Evolutionary conservation across 805 yeast species (phyloP), one percentile per base, ranked within the genome.

Genomic region (Lachancea sp.): DNA sequence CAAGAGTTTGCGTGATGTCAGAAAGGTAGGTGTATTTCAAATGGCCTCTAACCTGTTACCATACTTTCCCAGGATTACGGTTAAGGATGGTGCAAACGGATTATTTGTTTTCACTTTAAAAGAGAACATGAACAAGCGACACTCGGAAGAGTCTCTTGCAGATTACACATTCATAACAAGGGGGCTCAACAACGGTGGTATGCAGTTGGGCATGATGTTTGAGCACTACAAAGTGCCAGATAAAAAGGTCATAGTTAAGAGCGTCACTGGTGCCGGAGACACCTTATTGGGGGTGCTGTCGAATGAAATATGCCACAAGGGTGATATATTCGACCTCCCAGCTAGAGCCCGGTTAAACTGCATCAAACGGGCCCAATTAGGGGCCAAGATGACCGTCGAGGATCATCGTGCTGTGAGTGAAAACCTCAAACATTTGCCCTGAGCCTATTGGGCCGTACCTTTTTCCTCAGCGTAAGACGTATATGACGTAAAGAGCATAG

Each of bases 261-360:
- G 80, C 49, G 95, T 83, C 23, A 85, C 90, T 8, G 96, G 96
- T 2, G 95, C 95, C 0, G 96, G 96, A 8, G 96, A 87, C 59
- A 71, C 92, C 0, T 67, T 87, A 31, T 71, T 78, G 21, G 96
- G 96, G 0, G 75, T 71, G 20, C 47, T 87, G 17, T 56, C 76
- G 9, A 64, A 79, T 2, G 68, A 68, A 42, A 72, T 36, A 3
- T 29, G 42, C 21, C 19, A 22, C 12, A 18, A 38, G 15, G 36
- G 38, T 5, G 46, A 36, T 16, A 16, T 46, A 8, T 44, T 42
- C 26, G 8, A 13, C 4, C 17, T 24, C 3, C 15, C 32, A n/a
- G 34, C 40, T 3, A 5, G 21, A 9, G 16, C n/a, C 11, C 44
- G 41, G 30, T 35, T 26, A 15, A 24, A 32, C 5, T 19, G 37